These are phyloP conservation scores for Gastrodia elata DNA, from an alignment of 106 monocot species.

Conservation along the genomic window DNA sequence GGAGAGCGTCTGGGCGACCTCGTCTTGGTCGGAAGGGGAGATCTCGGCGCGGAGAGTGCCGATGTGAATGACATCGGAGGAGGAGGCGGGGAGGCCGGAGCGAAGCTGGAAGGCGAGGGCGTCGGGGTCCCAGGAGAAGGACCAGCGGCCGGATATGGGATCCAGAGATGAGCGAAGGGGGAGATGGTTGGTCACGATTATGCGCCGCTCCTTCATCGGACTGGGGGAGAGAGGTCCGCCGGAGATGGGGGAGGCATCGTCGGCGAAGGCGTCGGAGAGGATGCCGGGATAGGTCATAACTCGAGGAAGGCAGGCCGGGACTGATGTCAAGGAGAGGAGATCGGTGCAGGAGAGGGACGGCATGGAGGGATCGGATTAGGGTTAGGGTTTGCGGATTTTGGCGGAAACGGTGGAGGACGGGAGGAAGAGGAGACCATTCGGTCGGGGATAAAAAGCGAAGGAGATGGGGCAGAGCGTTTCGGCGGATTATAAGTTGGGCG, in stretches of 20 bases:
- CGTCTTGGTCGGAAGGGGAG: slow-evolving; percentile 9
- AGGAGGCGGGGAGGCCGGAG: slow-evolving; percentile 10
- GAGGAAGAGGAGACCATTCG: neutral
- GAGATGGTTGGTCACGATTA: slow-evolving; percentile 11
- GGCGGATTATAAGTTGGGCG: neutral
- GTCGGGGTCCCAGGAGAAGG: slow-evolving; percentile 19
- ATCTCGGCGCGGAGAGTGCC: slow-evolving; percentile 9
- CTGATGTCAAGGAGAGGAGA: slow-evolving; percentile 39
- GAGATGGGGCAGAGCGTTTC: neutral
- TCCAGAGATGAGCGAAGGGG: slow-evolving; percentile 21
- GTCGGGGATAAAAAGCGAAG: neutral
- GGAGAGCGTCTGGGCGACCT: slow-evolving; percentile 14
- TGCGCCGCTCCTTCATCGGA: neutral
- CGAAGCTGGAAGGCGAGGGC: slow-evolving; percentile 16
- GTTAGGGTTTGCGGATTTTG: neutral
- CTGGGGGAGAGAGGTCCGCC: neutral
- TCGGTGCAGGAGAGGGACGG: slow-evolving; percentile 60
- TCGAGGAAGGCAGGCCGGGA: slow-evolving; percentile 26
- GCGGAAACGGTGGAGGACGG: neutral
- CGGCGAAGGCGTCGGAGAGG: slow-evolving; percentile 20
- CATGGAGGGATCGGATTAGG: slow-evolving; percentile 23
- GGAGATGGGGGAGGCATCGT: slow-evolving; percentile 8
- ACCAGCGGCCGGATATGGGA: slow-evolving; percentile 14
- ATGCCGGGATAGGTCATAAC: slow-evolving; percentile 41
- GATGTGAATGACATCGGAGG: slow-evolving; percentile 13